A percentile compares a stretch with the other conserved stretches of the same genome.
Conservation (phyloP, 805 yeast genomes). For the Saccharomycopsis sp. region DNA sequence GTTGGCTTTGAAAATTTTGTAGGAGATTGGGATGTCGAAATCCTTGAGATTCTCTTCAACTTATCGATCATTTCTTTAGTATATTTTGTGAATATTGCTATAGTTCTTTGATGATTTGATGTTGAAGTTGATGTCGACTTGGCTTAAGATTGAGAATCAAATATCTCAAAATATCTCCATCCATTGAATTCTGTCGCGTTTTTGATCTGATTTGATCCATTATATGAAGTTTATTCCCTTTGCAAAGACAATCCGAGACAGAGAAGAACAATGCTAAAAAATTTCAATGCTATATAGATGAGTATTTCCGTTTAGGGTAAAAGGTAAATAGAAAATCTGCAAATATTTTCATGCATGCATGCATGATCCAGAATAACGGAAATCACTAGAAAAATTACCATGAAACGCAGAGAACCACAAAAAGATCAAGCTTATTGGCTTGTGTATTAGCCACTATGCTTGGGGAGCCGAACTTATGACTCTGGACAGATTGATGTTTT, state of each 20-base stretch:
- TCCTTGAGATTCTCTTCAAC: neutral
- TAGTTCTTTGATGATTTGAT: neutral
- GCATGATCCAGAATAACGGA: neutral
- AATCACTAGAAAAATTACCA: neutral
- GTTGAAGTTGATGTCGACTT: no score
- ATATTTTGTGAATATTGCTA: neutral
- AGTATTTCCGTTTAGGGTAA: neutral
- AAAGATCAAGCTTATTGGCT: neutral
- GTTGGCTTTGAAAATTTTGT: conserved; percentile 21
- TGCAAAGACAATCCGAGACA: neutral
- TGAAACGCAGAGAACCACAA: neutral
- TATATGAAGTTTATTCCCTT: neutral
- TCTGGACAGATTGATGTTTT: neutral
- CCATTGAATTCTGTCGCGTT: no score
- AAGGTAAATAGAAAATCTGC: neutral
- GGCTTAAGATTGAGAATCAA: no score
- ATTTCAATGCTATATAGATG: neutral
- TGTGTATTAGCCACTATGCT: neutral
- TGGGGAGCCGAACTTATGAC: neutral
- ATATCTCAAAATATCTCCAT: neutral
- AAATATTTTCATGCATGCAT: neutral
- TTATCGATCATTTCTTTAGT: neutral
- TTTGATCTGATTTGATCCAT: neutral
- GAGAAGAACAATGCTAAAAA: neutral
- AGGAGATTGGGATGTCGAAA: conserved; percentile 1